phyloP scores from a whole-genome alignment of 1,284 basidiomycete genomes.

The Athelia psychrophila region DNA sequence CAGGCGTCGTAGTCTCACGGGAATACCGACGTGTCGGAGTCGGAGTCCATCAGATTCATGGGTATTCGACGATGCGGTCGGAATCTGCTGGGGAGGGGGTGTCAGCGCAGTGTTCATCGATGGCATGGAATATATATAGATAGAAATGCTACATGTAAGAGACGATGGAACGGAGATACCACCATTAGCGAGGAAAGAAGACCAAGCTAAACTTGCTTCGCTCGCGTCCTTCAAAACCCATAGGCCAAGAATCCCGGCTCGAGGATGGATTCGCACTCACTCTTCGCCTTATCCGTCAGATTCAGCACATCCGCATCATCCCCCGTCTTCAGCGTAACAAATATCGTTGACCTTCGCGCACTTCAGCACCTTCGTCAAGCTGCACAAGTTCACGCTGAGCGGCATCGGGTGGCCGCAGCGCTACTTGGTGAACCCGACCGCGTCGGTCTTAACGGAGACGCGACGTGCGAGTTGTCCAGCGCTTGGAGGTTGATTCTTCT shows the following conservation, averaged over 20 bases:
- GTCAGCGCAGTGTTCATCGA: not conserved
- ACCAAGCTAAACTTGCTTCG: too few species aligned
- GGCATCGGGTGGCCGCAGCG: slow-evolving; percentile 97
- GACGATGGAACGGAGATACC: too few species aligned
- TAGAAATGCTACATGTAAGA: not conserved
- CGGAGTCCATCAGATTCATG: slow-evolving; percentile 99
- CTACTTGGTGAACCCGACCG: slow-evolving; percentile 82
- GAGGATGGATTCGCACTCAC: slow-evolving; percentile 47
- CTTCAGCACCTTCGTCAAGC: slow-evolving; percentile 95
- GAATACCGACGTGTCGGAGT: slow-evolving; percentile 94
- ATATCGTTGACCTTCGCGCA: slow-evolving; percentile 97
- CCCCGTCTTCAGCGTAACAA: slow-evolving; percentile 86
- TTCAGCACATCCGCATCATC: slow-evolving; percentile 92
- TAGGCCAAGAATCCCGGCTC: too few species aligned
- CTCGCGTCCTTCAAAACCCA: too few species aligned
- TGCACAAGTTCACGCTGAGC: slow-evolving; percentile 88
- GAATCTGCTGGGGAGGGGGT: too few species aligned
- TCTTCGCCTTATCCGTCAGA: slow-evolving; percentile 89
- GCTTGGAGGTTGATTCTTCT: slow-evolving; percentile 96
- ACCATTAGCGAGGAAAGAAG: too few species aligned
- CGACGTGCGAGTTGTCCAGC: slow-evolving; percentile 99
- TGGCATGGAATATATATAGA: not conserved
- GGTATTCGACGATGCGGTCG: slow-evolving; percentile 96
- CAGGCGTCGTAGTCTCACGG: slow-evolving; percentile 98
- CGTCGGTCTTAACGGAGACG: slow-evolving; percentile 84